These are phyloP conservation scores for Solanum virginianum DNA, from an alignment of 257 asterid genomes.

Conservation along the genomic window DNA sequence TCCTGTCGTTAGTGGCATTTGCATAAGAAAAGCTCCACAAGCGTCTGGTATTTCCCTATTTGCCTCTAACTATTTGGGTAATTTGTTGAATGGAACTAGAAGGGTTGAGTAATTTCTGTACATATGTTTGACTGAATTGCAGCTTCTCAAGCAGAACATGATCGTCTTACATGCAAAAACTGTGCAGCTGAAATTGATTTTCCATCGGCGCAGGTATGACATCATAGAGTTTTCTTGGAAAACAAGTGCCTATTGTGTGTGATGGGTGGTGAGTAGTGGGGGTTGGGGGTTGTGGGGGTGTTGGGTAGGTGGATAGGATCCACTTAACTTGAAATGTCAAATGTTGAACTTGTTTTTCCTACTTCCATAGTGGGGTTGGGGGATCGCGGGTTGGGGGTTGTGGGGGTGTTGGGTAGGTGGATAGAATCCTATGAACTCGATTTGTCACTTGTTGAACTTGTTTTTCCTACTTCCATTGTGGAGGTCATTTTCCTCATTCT, in stretches of 20 bases:
- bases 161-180: constrained; percentile 45
- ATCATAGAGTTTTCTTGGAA: neutral
- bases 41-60: constrained; percentile 29
- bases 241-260: neutral
- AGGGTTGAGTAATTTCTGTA: neutral
- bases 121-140: constrained; percentile 10
- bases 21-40: constrained; percentile 48
- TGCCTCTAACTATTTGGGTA: neutral
- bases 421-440: neutral
- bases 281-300: too few relatives aligned
- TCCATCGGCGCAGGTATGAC: constrained; percentile 70
- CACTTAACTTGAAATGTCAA: too few relatives aligned
- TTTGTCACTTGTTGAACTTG: neutral
- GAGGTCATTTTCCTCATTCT: too few relatives aligned
- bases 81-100: neutral
- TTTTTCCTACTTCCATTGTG: neutral
- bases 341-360: too few relatives aligned
- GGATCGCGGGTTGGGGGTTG: neutral
- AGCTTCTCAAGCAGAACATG: constrained; percentile 32
- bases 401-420: neutral
- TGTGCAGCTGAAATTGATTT: constrained; percentile 55
- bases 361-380: too few relatives aligned
- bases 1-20: constrained; percentile 86
- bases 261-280: too few relatives aligned
- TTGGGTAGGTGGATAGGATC: too few relatives aligned